Evolutionary conservation across 139 green algal species (phyloP).

Genomic region (Volvox africanus): DNA sequence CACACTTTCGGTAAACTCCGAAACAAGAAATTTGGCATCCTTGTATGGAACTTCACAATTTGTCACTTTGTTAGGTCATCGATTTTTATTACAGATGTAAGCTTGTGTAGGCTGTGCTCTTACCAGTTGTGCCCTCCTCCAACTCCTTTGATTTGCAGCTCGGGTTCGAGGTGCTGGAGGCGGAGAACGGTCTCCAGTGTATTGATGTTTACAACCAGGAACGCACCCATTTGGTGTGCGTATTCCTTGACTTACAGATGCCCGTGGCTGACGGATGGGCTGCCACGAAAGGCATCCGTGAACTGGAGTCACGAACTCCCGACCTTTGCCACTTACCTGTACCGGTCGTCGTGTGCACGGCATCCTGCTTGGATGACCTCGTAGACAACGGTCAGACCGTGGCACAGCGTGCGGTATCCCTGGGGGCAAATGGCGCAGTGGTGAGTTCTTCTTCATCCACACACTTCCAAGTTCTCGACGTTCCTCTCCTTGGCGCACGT

Average conservation of each 20-base stretch:
- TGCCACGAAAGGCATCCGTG: conserved; percentile 2
- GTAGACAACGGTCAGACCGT: conserved; percentile 31
- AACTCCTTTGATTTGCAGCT: not conserved
- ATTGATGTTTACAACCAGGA: conserved; percentile 26
- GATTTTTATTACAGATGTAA: not conserved
- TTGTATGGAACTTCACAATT: not conserved
- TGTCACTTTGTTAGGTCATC: not conserved
- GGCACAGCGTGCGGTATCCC: conserved; percentile 15
- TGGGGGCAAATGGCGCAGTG: conserved; percentile 37
- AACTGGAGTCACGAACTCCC: conserved; percentile 10
- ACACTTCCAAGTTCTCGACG: too few species aligned
- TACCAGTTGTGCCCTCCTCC: not conserved
- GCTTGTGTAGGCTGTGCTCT: not conserved
- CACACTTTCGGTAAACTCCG: not conserved
- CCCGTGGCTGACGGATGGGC: conserved; percentile 4
- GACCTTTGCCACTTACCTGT: not conserved
- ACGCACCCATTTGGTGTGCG: not conserved
- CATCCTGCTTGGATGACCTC: conserved; percentile 38
- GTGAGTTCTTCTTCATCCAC: conserved; percentile 2
- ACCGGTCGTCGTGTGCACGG: conserved; percentile 33
- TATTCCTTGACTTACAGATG: conserved; percentile 48
- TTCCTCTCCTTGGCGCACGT: too few species aligned
- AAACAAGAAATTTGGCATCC: not conserved
- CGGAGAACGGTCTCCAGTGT: conserved; percentile 24
- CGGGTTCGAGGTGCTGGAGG: conserved; percentile 40